Evolutionary conservation across 2,329 filamentous ascomycete genomes (phyloP).

Genomic region (Ascochyta pisi): DNA sequence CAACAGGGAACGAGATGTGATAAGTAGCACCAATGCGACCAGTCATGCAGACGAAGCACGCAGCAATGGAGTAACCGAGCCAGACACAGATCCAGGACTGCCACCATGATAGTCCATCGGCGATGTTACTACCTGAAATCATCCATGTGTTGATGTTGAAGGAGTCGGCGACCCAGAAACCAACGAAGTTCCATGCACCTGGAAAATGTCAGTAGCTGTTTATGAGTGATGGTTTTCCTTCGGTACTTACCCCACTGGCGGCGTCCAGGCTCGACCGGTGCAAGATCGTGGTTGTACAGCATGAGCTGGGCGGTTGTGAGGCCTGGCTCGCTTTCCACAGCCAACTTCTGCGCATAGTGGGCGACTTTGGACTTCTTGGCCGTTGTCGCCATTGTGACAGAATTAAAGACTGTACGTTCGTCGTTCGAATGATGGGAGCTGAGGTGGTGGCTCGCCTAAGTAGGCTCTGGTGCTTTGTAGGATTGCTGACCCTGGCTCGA

Average conservation of each 20-base stretch:
- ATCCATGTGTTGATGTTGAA: slow-evolving; percentile 80
- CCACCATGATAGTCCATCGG: slow-evolving; percentile 84
- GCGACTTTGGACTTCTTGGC: slow-evolving; percentile 47
- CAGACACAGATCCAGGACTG: slow-evolving; percentile 80
- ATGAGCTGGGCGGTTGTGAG: slow-evolving; percentile 81
- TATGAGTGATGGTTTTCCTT: not conserved
- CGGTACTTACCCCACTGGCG: slow-evolving; percentile 72
- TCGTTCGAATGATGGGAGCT: slow-evolving; percentile 25
- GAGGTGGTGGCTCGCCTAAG: slow-evolving; percentile 30
- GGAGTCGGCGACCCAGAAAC: slow-evolving; percentile 45
- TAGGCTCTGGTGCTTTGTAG: slow-evolving; percentile 31
- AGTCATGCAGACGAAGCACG: slow-evolving; percentile 71
- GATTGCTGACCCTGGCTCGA: slow-evolving; percentile 30
- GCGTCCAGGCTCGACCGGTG: slow-evolving; percentile 75
- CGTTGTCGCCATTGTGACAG: slow-evolving; percentile 53
- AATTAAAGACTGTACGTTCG: slow-evolving; percentile 8
- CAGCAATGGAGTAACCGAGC: slow-evolving; percentile 81
- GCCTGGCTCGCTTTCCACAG: slow-evolving; percentile 77
- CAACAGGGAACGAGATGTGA: slow-evolving; percentile 88
- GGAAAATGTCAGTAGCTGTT: not conserved
- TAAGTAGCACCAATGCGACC: slow-evolving; percentile 86
- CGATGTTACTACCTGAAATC: slow-evolving; percentile 85
- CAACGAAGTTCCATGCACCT: slow-evolving; percentile 20
- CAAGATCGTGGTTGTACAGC: slow-evolving; percentile 85
- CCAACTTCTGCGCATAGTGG: slow-evolving; percentile 64